These are phyloP conservation scores for Citrus trifoliata DNA, from an alignment of 345 rosid species.

Conservation along the genomic window DNA sequence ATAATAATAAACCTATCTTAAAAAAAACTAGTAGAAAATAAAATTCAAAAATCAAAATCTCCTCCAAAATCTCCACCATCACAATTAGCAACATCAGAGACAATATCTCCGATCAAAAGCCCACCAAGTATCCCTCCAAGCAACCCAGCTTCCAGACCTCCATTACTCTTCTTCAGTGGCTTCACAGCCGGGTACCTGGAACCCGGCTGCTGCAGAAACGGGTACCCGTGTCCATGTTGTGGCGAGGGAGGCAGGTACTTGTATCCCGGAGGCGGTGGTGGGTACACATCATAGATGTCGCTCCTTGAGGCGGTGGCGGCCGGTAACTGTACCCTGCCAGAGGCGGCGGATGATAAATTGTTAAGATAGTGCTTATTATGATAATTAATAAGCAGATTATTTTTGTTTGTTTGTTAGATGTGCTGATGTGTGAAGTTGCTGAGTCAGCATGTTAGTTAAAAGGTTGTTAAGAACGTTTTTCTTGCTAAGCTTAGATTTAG, in stretches of 20 bases:
- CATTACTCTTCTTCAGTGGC: constrained; percentile 48
- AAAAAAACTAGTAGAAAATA: background rate
- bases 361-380: too few relatives aligned
- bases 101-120: constrained; percentile 65
- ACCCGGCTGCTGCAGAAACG: background rate
- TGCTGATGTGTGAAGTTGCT: too few relatives aligned
- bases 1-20: background rate
- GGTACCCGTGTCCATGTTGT: constrained; percentile 36
- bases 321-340: too few relatives aligned
- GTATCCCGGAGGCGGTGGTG: constrained; percentile 1
- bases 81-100: constrained; percentile 45
- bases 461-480: too few relatives aligned
- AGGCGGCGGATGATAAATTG: too few relatives aligned
- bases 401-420: too few relatives aligned
- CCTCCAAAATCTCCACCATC: constrained; percentile 16
- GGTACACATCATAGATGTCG: accelerated
- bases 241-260: constrained; percentile 30
- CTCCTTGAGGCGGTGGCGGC: too few relatives aligned
- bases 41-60: constrained; percentile 28
- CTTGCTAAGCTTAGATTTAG: too few relatives aligned
- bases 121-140: constrained; percentile 75
- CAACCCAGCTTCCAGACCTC: constrained; percentile 67
- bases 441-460: too few relatives aligned
- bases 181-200: constrained; percentile 35
- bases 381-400: too few relatives aligned